phyloP scores from a whole-genome alignment of 805 yeast species.

The Saccharomycopsis microspora region DNA sequence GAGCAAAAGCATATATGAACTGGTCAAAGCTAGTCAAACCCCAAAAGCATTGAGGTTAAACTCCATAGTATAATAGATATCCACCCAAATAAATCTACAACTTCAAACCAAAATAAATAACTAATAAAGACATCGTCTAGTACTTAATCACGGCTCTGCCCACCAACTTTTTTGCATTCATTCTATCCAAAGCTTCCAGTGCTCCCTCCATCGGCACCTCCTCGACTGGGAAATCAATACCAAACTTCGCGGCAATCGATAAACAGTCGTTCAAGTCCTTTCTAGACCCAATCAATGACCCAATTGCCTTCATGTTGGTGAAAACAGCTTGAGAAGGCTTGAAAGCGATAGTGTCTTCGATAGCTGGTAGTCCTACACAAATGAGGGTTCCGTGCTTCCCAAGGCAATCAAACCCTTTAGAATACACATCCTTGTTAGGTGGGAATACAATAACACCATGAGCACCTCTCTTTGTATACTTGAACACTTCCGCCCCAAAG shows the following conservation, averaged over 20 bases:
- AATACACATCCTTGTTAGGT: conserved; percentile 14
- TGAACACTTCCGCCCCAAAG: conserved; percentile 29
- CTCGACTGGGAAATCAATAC: conserved; percentile 16
- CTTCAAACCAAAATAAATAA: not conserved
- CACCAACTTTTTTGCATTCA: conserved; percentile 16
- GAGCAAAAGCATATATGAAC: no score
- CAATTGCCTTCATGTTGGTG: conserved; percentile 16
- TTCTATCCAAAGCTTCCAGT: conserved; percentile 12
- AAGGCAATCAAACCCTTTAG: conserved; percentile 15
- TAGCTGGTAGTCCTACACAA: conserved; percentile 19
- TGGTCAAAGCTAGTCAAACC: no score
- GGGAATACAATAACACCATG: conserved; percentile 43
- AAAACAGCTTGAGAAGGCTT: conserved; percentile 14
- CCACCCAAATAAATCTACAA: no score
- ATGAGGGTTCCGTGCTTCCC: conserved; percentile 19
- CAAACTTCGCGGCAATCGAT: conserved; percentile 18
- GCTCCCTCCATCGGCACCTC: conserved; percentile 14
- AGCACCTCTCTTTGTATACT: conserved; percentile 50
- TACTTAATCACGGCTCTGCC: conserved; percentile 20
- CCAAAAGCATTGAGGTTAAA: no score
- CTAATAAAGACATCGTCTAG: not conserved
- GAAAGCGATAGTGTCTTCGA: conserved; percentile 13
- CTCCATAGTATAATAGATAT: no score
- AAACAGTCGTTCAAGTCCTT: conserved; percentile 19
- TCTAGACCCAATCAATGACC: conserved; percentile 20